Base-by-base conservation (phyloP, 805 yeast species). In the Vanderwaltozyma tropicalis region DNA sequence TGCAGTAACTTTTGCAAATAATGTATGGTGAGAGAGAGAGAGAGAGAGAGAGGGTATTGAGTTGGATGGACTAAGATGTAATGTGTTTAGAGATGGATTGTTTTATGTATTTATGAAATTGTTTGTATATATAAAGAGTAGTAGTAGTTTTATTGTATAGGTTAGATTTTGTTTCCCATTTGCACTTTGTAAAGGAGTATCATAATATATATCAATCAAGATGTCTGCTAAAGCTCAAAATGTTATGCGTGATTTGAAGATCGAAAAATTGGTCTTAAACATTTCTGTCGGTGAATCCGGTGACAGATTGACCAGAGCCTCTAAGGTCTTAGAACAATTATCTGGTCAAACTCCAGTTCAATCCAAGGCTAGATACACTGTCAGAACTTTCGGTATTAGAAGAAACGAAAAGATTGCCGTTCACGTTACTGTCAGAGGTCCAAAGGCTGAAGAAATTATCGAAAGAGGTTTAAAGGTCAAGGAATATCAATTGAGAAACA, bases 341-440 rank as follows among this genome's bases (percentile, higher is more conserved):
- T 89, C 97, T 60, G 98, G 98, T 88, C 98, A 92, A 78, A 92
- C 98, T 64, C 98, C 98, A 70, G 98, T 92, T 62, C 96, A 85
- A 72, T 88, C 97, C 62, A 92, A 92, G 82, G 98, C 98, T 63
- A 85, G 98, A 78, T 92, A 92, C 86, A 92, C 98, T 56, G 96
- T 92, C 64, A 87, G 98, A 83, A 84, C 97, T 52, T 92, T 92
- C 74, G 95, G 96, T 81, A 92, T 92, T 80, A 88, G 98, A 81
- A 86, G 98, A 85, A 92, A 92, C 76, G 98, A 92, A 75, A 89
- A 92, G 81, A 92, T 92, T 66, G 86, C 98, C 55, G 96, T 88
- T 59, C 98, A 92, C 74, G 98, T 92, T 56, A 92, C 98, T 68
- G 78, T 92, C 71, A 87, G 98, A 79, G 98, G 98, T 64, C 97